A percentile compares a stretch with the other conserved stretches of the same genome.
Conservation (phyloP, 352 stramenopile species). For the Pythium aristosporum region DNA sequence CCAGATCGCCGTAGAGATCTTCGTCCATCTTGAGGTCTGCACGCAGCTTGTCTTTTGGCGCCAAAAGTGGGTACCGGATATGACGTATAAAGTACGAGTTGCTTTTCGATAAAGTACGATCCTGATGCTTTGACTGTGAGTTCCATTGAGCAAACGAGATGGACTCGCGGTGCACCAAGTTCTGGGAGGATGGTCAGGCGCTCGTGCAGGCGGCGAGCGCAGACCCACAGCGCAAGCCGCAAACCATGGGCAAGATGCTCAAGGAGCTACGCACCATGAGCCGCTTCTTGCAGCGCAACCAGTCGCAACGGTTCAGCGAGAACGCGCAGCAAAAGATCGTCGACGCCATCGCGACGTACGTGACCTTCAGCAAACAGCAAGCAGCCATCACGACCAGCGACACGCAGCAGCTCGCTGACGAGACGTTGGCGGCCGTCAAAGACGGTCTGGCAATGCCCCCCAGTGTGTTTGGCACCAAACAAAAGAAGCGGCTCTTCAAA, state of each 20-base stretch:
- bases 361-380: slow-evolving; percentile 55
- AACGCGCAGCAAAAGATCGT: slow-evolving; percentile 79
- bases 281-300: slow-evolving; percentile 78
- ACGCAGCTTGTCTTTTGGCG: neutral
- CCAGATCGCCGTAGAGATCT: slow-evolving; percentile 80
- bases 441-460: slow-evolving; percentile 84
- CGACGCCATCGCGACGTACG: slow-evolving; percentile 66
- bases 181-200: slow-evolving; percentile 69
- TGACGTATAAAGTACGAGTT: slow-evolving; percentile 8
- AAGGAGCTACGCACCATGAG: slow-evolving; percentile 78
- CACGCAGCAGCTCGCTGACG: slow-evolving; percentile 47
- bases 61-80: neutral
- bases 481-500: slow-evolving; percentile 82
- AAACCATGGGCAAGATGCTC: slow-evolving; percentile 49
- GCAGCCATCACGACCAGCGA: slow-evolving; percentile 18
- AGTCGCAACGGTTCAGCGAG: slow-evolving; percentile 74
- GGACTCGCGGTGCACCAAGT: slow-evolving; percentile 73
- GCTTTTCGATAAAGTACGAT: slow-evolving; percentile 1
- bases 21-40: slow-evolving; percentile 28
- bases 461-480: slow-evolving; percentile 74
- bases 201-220: slow-evolving; percentile 36
- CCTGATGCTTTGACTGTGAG: neutral
- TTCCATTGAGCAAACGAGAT: slow-evolving; percentile 23
- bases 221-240: slow-evolving; percentile 27
- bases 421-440: slow-evolving; percentile 68